phyloP scores from a whole-genome alignment of 2,329 filamentous ascomycete genomes.

The Diaporthe longicolla region DNA sequence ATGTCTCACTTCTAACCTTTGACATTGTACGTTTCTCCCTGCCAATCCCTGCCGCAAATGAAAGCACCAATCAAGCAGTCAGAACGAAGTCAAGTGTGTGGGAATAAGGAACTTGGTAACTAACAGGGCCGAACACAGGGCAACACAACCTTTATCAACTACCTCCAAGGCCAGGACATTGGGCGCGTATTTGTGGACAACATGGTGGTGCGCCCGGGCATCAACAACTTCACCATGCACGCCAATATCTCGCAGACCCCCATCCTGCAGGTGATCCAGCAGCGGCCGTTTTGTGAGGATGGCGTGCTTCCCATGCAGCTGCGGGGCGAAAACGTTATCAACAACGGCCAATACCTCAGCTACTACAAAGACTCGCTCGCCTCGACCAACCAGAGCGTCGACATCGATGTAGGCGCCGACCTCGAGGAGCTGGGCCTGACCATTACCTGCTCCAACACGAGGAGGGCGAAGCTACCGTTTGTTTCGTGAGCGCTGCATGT shows the following conservation, averaged over 20 bases:
- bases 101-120: background rate
- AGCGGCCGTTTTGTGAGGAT: constrained; percentile 65
- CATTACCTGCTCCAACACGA: constrained; percentile 37
- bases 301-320: constrained; percentile 70
- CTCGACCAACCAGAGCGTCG: constrained; percentile 64
- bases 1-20: constrained; percentile 74
- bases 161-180: constrained; percentile 64
- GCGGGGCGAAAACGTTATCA: constrained; percentile 65
- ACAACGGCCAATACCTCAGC: constrained; percentile 64
- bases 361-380: constrained; percentile 71
- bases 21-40: constrained; percentile 66
- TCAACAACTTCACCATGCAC: constrained; percentile 69
- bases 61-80: background rate
- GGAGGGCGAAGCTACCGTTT: background rate
- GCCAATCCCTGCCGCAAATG: background rate
- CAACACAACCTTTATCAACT: constrained; percentile 74
- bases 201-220: constrained; percentile 70
- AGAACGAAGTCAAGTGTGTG: too few species aligned
- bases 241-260: constrained; percentile 65
- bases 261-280: constrained; percentile 60
- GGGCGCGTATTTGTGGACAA: constrained; percentile 71
- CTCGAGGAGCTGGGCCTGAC: constrained; percentile 48
- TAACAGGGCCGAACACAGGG: constrained; percentile 58
- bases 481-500: background rate
- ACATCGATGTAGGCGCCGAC: constrained; percentile 65